Percentiles rank a stretch among this genome's conserved stretches.
Evolutionary conservation across 176 grass and related monocot species (phyloP).

Genomic region (Chloris gayana): DNA sequence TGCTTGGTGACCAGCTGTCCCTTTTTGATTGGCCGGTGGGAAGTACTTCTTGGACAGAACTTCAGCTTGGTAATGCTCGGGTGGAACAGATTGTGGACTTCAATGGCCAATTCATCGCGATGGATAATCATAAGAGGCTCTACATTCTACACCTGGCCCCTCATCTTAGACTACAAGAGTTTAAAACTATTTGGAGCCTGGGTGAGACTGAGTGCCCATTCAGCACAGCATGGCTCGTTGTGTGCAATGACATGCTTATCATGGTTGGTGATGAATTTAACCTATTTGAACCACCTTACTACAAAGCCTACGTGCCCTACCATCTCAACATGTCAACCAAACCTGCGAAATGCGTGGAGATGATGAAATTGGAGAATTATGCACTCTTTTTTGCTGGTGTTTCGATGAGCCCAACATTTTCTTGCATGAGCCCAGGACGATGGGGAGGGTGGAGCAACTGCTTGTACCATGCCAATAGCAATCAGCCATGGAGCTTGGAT

Average conservation of each 20-base stretch:
- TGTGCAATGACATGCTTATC: slow-evolving; percentile 48
- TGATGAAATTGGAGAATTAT: slow-evolving; percentile 42
- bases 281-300: not conserved
- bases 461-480: not conserved
- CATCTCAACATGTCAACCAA: slow-evolving; percentile 27
- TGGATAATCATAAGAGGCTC: not conserved
- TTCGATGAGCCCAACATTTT: slow-evolving; percentile 1
- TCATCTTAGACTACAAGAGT: slow-evolving; percentile 9
- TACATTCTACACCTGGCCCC: slow-evolving; percentile 27
- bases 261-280: not conserved
- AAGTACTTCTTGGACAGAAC: slow-evolving; percentile 22
- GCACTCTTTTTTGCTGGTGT: slow-evolving; percentile 32
- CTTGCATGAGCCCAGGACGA: slow-evolving; percentile 28
- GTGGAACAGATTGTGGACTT: slow-evolving; percentile 10
- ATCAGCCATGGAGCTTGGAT: not conserved
- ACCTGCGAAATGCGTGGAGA: slow-evolving; percentile 27
- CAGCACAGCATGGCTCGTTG: slow-evolving; percentile 16
- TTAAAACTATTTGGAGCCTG: slow-evolving; percentile 5
- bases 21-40: slow-evolving; percentile 43
- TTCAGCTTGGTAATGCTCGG: not conserved
- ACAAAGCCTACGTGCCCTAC: not conserved
- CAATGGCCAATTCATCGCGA: slow-evolving; percentile 5
- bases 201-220: not conserved
- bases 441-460: slow-evolving; percentile 52
- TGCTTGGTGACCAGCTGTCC: not conserved